Evolutionary conservation across 139 green algal genomes (phyloP).

Genomic region (Tetradesmus obliquus): DNA sequence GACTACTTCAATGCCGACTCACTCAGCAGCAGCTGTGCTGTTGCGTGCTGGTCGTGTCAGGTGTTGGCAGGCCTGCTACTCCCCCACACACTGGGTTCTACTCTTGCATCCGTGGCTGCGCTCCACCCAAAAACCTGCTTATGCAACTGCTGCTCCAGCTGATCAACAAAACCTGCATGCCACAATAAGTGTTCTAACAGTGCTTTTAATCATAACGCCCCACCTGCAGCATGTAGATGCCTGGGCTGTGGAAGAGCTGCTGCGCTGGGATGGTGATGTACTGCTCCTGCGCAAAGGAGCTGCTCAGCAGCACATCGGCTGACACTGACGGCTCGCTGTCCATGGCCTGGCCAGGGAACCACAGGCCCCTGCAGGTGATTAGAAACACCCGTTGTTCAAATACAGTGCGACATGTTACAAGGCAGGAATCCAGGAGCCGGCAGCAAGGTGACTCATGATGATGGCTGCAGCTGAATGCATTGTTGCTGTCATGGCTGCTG

Average conservation of each 20-base stretch:
- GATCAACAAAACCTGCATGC: no score
- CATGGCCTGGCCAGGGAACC: constrained; percentile 16
- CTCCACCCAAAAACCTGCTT: no score
- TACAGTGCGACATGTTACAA: neutral
- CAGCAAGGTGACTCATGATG: neutral
- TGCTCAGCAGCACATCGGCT: constrained; percentile 3
- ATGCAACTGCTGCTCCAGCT: no score
- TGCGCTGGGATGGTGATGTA: constrained; percentile 39
- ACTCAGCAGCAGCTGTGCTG: no score
- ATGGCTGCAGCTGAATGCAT: neutral
- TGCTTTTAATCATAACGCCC: neutral
- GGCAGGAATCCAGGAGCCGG: neutral
- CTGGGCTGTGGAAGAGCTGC: constrained; percentile 33
- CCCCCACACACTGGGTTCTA: no score
- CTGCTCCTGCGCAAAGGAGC: constrained; percentile 36
- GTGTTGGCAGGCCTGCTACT: no score
- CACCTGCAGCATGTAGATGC: constrained; percentile 38
- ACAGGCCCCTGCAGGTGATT: constrained; percentile 16
- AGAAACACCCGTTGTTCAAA: no score
- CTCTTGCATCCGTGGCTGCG: no score
- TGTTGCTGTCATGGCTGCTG: no score
- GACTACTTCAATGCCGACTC: no score
- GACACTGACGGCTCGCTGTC: neutral
- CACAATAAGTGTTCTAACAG: neutral
- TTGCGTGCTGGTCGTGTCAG: no score